phyloP scores from a whole-genome alignment of 2,329 filamentous ascomycete genomes.

The Diaporthe capsici region DNA sequence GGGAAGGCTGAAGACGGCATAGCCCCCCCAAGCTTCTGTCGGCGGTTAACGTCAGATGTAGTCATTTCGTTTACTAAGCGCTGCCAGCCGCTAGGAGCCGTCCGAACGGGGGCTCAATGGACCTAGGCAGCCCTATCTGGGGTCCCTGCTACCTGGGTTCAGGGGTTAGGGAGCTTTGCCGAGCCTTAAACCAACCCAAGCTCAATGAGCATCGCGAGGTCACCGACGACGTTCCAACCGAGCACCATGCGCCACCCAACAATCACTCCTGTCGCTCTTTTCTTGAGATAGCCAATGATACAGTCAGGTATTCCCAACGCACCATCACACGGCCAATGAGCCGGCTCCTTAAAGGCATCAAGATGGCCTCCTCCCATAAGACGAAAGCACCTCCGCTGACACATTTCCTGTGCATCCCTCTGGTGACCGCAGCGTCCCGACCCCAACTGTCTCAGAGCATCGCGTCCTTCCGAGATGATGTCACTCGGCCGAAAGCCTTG shows the following conservation, averaged over 20 bases:
- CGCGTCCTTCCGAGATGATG: constrained; percentile 71
- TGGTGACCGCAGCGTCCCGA: constrained; percentile 73
- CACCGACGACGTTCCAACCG: not conserved
- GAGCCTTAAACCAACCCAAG: not conserved
- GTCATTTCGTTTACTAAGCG: constrained; percentile 24
- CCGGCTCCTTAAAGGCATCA: constrained; percentile 31
- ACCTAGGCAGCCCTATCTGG: not conserved
- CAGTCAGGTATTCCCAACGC: not conserved
- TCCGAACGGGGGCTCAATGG: not conserved
- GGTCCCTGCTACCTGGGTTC: not conserved
- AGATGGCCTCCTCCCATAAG: constrained; percentile 53
- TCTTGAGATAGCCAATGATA: not conserved
- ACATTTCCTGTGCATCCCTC: constrained; percentile 83
- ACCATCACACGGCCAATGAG: constrained; percentile 29
- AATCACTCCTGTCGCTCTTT: not conserved
- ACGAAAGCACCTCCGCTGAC: constrained; percentile 65
- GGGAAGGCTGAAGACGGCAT: constrained; percentile 27
- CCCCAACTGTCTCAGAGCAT: constrained; percentile 76
- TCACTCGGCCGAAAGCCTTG: constrained; percentile 55
- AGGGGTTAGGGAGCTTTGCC: not conserved
- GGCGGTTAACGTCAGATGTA: constrained; percentile 14
- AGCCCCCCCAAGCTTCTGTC: not conserved
- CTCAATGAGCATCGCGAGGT: not conserved
- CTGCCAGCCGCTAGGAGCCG: not conserved
- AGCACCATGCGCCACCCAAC: not conserved